These are phyloP conservation scores for Nakazawaea anatomiae DNA, from an alignment of 805 yeast species.

Conservation along the genomic window DNA sequence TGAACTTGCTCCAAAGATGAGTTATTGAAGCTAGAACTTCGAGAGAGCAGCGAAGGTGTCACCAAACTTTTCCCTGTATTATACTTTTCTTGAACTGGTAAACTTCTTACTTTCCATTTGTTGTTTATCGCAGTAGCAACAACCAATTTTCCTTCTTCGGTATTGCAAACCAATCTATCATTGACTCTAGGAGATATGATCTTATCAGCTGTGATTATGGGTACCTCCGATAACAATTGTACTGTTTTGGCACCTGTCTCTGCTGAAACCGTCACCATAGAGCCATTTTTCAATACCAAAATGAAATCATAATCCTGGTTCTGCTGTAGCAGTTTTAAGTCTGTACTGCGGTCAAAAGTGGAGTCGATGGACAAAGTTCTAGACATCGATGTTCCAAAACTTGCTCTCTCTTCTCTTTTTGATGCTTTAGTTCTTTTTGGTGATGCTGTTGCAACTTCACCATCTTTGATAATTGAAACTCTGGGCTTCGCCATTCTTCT, in stretches of 20 bases:
- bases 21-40: slow-evolving; percentile 18
- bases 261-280: slow-evolving; percentile 42
- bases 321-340: slow-evolving; percentile 21
- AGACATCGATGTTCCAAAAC: slow-evolving; percentile 14
- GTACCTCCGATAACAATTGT: slow-evolving; percentile 23
- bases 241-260: slow-evolving; percentile 37
- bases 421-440: slow-evolving; percentile 11
- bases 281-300: slow-evolving; percentile 47
- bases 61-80: slow-evolving; percentile 33
- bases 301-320: slow-evolving; percentile 39
- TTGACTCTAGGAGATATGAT: slow-evolving; percentile 68
- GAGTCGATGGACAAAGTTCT: slow-evolving; percentile 26
- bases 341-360: slow-evolving; percentile 22
- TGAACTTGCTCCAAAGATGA: slow-evolving; percentile 11
- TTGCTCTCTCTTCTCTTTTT: slow-evolving; percentile 25
- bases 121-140: slow-evolving; percentile 64
- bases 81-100: slow-evolving; percentile 40
- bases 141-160: slow-evolving; percentile 43
- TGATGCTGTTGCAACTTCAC: slow-evolving; percentile 5
- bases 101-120: slow-evolving; percentile 54
- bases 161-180: slow-evolving; percentile 59
- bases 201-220: slow-evolving; percentile 47
- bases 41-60: slow-evolving; percentile 31
- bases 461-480: slow-evolving; percentile 7
- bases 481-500: slow-evolving; percentile 16